A percentile compares a stretch with the other conserved stretches of the same genome.
phyloP scores from a whole-genome alignment of 2,329 filamentous ascomycete genomes.

The Dactylellina drechsleri region DNA sequence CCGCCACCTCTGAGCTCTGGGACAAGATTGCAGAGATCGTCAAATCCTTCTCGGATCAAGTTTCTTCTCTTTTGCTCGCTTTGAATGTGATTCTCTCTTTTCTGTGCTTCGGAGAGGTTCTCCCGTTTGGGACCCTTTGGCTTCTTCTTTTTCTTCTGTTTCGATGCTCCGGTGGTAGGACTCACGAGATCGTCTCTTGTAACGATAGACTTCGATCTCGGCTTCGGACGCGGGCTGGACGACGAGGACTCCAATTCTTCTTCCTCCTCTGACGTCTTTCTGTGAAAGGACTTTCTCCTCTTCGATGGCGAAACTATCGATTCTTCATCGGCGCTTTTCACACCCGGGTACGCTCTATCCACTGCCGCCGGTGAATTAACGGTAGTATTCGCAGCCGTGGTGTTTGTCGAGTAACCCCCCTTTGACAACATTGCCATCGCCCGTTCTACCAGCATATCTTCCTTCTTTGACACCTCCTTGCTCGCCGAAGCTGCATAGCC shows the following conservation, averaged over 20 bases:
- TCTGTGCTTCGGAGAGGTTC: slow-evolving; percentile 79
- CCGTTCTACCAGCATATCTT: slow-evolving; percentile 53
- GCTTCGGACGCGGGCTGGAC: slow-evolving; percentile 46
- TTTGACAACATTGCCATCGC: slow-evolving; percentile 56
- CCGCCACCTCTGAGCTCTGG: slow-evolving; percentile 78
- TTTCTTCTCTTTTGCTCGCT: slow-evolving; percentile 88
- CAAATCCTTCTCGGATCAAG: slow-evolving; percentile 82
- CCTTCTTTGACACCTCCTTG: slow-evolving; percentile 42
- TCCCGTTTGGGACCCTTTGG: slow-evolving; percentile 67
- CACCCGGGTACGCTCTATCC: slow-evolving; percentile 52
- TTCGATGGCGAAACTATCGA: slow-evolving; percentile 50
- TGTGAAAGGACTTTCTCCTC: slow-evolving; percentile 51
- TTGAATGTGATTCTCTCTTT: slow-evolving; percentile 84
- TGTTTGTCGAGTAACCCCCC: slow-evolving; percentile 47
- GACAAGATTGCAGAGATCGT: slow-evolving; percentile 79
- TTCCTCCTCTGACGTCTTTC: slow-evolving; percentile 55
- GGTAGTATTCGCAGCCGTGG: slow-evolving; percentile 57
- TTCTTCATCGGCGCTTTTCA: slow-evolving; percentile 31
- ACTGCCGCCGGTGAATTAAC: slow-evolving; percentile 57
- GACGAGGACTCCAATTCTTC: slow-evolving; percentile 56
- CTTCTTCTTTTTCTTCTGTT: slow-evolving; percentile 64
- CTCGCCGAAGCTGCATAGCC: slow-evolving; percentile 50
- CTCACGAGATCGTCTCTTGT: slow-evolving; percentile 37
- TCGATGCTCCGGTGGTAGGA: slow-evolving; percentile 59
- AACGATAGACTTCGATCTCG: slow-evolving; percentile 32